These are phyloP conservation scores for Adansonia rubrostipa DNA, from an alignment of 441 rosid genomes.

Conservation along the genomic window DNA sequence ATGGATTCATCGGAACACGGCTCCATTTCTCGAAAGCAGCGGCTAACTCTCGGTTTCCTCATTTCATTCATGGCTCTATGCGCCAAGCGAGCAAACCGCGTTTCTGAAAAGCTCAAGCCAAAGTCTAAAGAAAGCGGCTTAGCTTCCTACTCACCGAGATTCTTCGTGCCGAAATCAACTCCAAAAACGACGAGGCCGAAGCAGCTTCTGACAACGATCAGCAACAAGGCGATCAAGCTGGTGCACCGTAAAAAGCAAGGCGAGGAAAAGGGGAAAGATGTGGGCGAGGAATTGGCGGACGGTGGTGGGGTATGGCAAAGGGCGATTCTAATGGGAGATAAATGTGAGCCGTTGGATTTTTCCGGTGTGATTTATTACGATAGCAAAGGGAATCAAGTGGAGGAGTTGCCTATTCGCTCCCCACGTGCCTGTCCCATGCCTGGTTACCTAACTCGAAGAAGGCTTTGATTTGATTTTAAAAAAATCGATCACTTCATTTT, in stretches of 20 bases:
- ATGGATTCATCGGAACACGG: slow-evolving; percentile 38
- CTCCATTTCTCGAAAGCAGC: slow-evolving; percentile 45
- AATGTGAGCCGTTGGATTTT: slow-evolving; percentile 40
- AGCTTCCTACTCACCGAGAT: slow-evolving; percentile 15
- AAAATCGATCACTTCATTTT: too few relatives aligned
- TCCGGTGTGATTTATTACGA: slow-evolving; percentile 43
- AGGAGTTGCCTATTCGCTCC: slow-evolving; percentile 32
- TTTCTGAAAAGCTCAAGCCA: neutral
- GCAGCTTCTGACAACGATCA: slow-evolving; percentile 22
- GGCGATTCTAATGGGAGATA: slow-evolving; percentile 43
- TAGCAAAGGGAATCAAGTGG: slow-evolving; percentile 33
- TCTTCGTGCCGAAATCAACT: neutral
- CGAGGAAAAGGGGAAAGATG: neutral
- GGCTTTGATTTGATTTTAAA: too few relatives aligned
- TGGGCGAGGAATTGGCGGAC: slow-evolving; percentile 30
- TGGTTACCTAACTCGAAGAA: neutral
- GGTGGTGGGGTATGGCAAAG: slow-evolving; percentile 46
- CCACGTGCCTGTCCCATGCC: slow-evolving; percentile 39
- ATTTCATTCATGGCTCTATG: slow-evolving; percentile 38
- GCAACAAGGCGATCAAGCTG: slow-evolving; percentile 31
- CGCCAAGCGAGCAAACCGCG: slow-evolving; percentile 28
- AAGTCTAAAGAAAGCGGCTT: slow-evolving; percentile 6
- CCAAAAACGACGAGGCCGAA: slow-evolving; percentile 26
- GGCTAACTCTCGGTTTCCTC: slow-evolving; percentile 36
- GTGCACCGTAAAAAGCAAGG: slow-evolving; percentile 14